These are phyloP conservation scores for Pleurotus eryngii DNA, from an alignment of 768 basidiomycete species.

Conservation along the genomic window DNA sequence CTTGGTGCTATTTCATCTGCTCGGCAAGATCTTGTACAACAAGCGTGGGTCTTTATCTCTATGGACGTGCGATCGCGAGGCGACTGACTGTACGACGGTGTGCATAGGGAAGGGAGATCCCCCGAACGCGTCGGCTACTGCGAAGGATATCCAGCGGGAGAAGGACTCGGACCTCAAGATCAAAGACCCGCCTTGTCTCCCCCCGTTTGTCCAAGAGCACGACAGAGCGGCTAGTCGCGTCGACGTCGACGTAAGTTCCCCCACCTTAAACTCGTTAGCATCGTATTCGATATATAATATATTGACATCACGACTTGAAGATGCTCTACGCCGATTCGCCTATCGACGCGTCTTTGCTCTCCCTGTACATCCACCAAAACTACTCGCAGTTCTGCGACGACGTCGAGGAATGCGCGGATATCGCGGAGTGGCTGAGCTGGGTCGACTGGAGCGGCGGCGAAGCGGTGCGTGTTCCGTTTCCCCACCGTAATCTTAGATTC, in stretches of 20 bases:
- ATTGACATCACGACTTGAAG: conserved; percentile 31
- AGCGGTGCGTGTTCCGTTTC: conserved; percentile 38
- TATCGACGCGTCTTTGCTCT: conserved; percentile 86
- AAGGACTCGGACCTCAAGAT: conserved; percentile 53
- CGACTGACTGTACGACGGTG: background rate
- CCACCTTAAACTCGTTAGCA: no score
- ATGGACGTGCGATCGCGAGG: background rate
- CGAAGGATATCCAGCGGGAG: conserved; percentile 63
- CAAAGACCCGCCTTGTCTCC: conserved; percentile 53
- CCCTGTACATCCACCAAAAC: conserved; percentile 92
- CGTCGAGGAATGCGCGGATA: conserved; percentile 66
- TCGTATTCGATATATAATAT: no score
- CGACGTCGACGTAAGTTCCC: conserved; percentile 60
- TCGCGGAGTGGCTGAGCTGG: conserved; percentile 77
- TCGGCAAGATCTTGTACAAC: conserved; percentile 94
- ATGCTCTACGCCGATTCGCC: conserved; percentile 78
- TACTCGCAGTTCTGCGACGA: conserved; percentile 81
- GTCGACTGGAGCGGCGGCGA: conserved; percentile 67
- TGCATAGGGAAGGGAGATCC: conserved; percentile 72
- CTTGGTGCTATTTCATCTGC: conserved; percentile 83
- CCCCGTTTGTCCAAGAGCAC: conserved; percentile 55
- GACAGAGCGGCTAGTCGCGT: conserved; percentile 69
- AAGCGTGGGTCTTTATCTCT: conserved; percentile 60
- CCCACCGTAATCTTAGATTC: background rate
- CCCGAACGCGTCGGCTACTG: conserved; percentile 47